Evolutionary conservation across 2,329 filamentous ascomycete species (phyloP).

Genomic region (Herpotrichia juniperi): DNA sequence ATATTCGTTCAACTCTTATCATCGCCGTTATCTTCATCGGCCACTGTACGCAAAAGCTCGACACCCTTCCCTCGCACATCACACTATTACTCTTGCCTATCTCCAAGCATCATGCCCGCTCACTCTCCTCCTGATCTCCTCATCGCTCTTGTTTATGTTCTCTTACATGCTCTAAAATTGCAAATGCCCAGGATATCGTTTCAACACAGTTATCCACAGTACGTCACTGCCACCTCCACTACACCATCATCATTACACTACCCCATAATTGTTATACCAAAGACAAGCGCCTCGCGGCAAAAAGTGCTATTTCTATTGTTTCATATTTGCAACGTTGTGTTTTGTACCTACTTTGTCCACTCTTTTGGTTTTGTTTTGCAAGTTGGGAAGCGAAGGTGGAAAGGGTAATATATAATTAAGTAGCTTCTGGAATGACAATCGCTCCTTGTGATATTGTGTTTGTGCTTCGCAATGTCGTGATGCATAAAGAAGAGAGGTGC

Average conservation of each 20-base stretch:
- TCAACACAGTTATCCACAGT: too few species aligned
- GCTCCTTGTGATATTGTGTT: too few species aligned
- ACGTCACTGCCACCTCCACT: too few species aligned
- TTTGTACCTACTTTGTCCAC: too few species aligned
- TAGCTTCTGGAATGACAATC: too few species aligned
- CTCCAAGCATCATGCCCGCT: not conserved
- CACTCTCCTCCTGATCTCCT: not conserved
- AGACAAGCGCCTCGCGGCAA: conserved; percentile 28
- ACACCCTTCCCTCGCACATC: not conserved
- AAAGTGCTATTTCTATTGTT: conserved; percentile 12
- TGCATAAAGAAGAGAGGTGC: too few species aligned
- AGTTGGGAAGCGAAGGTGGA: too few species aligned
- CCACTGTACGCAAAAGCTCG: not conserved
- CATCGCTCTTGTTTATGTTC: not conserved
- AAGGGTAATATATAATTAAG: too few species aligned
- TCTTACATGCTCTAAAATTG: too few species aligned
- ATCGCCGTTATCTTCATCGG: not conserved
- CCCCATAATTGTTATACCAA: conserved; percentile 17
- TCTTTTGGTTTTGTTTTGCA: too few species aligned
- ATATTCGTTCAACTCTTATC: not conserved
- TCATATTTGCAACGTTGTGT: not conserved
- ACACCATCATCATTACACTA: conserved; percentile 5
- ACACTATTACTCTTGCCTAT: not conserved
- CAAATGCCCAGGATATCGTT: too few species aligned
- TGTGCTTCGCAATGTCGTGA: too few species aligned